Conservation (phyloP, 371 early-diverging fungal genomes). For the Mycotypha africana region DNA sequence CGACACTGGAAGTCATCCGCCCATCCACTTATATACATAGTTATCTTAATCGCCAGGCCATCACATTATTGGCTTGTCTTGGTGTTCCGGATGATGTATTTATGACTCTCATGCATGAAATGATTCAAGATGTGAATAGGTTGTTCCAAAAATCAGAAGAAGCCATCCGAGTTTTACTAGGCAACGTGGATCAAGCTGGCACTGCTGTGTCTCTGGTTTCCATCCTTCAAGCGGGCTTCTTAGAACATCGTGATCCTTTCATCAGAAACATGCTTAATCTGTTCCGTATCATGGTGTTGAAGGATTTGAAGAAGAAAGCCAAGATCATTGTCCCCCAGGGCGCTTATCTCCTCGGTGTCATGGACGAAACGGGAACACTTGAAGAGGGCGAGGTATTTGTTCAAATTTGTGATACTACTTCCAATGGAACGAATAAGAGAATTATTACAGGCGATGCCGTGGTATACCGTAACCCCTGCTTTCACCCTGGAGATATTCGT, state of each 20-base stretch:
- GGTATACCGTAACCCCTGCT: conserved; percentile 67
- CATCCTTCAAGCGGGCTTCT: conserved; percentile 57
- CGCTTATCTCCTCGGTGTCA: conserved; percentile 67
- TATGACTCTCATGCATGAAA: conserved; percentile 40
- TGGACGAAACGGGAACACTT: conserved; percentile 70
- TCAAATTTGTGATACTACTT: conserved; percentile 34
- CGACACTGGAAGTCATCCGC: conserved; percentile 59
- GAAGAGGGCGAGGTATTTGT: conserved; percentile 69
- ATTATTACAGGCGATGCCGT: conserved; percentile 46
- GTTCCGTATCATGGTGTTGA: conserved; percentile 48
- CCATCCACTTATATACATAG: conserved; percentile 50
- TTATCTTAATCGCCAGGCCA: conserved; percentile 71
- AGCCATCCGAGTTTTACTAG: conserved; percentile 43
- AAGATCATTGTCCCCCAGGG: conserved; percentile 66
- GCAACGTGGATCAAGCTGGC: conserved; percentile 55
- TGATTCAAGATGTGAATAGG: conserved; percentile 35
- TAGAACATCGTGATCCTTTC: conserved; percentile 49
- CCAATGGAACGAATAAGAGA: conserved; percentile 5
- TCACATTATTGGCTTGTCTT: conserved; percentile 59
- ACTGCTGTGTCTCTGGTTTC: conserved; percentile 41
- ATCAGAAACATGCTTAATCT: conserved; percentile 52
- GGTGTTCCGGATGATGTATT: conserved; percentile 58
- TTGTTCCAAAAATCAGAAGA: conserved; percentile 36
- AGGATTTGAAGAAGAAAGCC: conserved; percentile 64
- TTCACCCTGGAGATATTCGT: conserved; percentile 84